Conservation (phyloP, 495 filamentous ascomycete species). For the Peziza echinospora region DNA sequence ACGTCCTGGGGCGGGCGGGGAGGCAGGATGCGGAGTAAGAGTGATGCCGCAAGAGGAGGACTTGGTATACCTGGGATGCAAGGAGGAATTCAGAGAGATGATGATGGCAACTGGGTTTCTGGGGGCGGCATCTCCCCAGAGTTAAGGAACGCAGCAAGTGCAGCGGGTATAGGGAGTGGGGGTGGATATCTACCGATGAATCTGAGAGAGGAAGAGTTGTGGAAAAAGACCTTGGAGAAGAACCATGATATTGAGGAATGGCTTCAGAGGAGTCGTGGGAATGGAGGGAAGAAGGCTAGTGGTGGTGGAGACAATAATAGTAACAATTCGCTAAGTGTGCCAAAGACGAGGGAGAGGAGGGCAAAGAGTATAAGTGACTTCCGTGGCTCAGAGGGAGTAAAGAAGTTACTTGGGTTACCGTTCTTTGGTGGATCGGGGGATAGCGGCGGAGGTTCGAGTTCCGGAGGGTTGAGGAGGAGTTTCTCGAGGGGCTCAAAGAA, state of each 20-base stretch:
- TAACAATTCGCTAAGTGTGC: slow-evolving; percentile 4
- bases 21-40: not conserved
- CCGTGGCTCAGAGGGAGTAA: too few relatives aligned
- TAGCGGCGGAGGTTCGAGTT: slow-evolving; percentile 1
- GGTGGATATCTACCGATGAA: slow-evolving; percentile 10
- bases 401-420: too few relatives aligned
- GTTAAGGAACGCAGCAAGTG: not conserved
- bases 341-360: slow-evolving; percentile 3
- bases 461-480: not conserved
- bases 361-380: slow-evolving; percentile 15
- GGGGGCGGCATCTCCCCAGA: not conserved
- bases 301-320: not conserved
- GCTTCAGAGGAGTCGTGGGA: slow-evolving; percentile 5
- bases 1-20: too few relatives aligned
- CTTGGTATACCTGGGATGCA: too few relatives aligned
- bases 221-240: slow-evolving; percentile 5
- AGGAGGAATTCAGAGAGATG: not conserved
- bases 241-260: slow-evolving; percentile 16
- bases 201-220: slow-evolving; percentile 12
- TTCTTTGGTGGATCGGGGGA: not conserved
- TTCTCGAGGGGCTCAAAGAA: not conserved
- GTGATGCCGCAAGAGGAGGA: too few relatives aligned
- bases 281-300: not conserved
- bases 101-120: not conserved
- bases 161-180: not conserved